These are phyloP conservation scores for Nemania serpens DNA, from an alignment of 2,329 filamentous ascomycete genomes.

Conservation along the genomic window DNA sequence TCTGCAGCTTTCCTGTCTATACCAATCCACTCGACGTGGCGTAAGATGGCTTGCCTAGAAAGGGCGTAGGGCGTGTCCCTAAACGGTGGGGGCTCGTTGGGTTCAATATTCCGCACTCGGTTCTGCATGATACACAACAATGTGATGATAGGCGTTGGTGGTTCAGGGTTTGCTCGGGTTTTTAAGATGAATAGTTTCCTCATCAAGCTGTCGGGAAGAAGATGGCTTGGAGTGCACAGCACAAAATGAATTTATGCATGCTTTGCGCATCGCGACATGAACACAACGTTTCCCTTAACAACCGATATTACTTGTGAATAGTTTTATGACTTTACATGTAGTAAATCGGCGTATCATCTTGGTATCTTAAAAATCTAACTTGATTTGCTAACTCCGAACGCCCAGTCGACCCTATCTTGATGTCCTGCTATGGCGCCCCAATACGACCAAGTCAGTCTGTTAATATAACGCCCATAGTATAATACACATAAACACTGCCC, in stretches of 20 bases:
- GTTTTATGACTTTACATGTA: too few relatives aligned
- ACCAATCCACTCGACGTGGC: slow-evolving; percentile 1
- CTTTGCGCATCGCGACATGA: slow-evolving; percentile 30
- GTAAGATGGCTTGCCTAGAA: slow-evolving; percentile 1
- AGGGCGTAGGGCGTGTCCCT: slow-evolving; percentile 14
- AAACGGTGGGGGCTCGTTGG: not conserved
- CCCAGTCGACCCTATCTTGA: not conserved
- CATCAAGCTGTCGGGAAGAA: slow-evolving; percentile 31
- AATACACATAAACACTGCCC: not conserved
- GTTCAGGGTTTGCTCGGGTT: slow-evolving; percentile 36
- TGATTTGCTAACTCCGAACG: slow-evolving; percentile 28
- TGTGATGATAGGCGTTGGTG: slow-evolving; percentile 41
- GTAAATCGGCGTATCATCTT: not conserved
- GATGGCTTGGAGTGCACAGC: slow-evolving; percentile 32
- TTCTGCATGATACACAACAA: slow-evolving; percentile 41
- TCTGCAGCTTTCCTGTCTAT: slow-evolving; percentile 16
- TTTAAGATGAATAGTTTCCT: slow-evolving; percentile 34
- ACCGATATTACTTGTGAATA: not conserved
- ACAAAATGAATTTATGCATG: slow-evolving; percentile 38
- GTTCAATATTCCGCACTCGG: slow-evolving; percentile 29
- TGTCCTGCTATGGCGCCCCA: not conserved
- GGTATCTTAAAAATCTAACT: slow-evolving; percentile 17
- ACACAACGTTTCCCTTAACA: slow-evolving; percentile 5
- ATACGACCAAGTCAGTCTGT: not conserved
- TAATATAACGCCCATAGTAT: slow-evolving; percentile 3